These are phyloP conservation scores for Xylaria sp. DNA, from an alignment of 2,329 filamentous ascomycete species.

Conservation along the genomic window DNA sequence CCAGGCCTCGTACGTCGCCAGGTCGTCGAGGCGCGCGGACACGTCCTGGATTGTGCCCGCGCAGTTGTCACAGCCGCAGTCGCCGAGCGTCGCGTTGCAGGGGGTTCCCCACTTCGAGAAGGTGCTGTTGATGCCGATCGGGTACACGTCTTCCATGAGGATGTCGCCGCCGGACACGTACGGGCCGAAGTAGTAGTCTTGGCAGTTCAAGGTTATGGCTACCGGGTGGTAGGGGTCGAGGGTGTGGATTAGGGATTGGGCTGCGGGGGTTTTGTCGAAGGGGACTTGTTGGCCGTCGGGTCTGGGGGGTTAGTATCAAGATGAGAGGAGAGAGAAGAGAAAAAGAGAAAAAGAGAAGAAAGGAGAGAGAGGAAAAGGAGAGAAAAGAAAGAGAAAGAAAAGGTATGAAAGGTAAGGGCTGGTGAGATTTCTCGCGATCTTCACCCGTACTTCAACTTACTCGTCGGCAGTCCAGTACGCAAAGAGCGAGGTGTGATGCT, in stretches of 20 bases:
- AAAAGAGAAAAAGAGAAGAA: neutral
- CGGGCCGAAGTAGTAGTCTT: conserved; percentile 67
- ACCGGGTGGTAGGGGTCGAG: conserved; percentile 72
- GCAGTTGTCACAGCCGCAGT: conserved; percentile 73
- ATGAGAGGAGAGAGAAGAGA: neutral
- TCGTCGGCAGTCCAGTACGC: conserved; percentile 61
- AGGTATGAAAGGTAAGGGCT: neutral
- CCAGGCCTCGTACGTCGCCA: conserved; percentile 54
- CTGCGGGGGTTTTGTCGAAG: conserved; percentile 57
- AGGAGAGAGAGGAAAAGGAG: neutral
- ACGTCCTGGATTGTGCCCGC: conserved; percentile 65
- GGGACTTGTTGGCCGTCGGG: conserved; percentile 68
- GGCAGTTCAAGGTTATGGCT: conserved; percentile 69
- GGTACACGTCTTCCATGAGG: conserved; percentile 70
- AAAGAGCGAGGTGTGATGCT: conserved; percentile 55
- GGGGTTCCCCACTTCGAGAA: conserved; percentile 66
- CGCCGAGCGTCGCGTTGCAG: conserved; percentile 69
- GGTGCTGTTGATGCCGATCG: conserved; percentile 66
- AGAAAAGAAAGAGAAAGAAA: neutral
- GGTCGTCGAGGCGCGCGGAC: conserved; percentile 53
- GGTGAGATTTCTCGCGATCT: neutral
- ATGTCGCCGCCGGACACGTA: conserved; percentile 68
- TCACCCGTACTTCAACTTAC: conserved; percentile 43
- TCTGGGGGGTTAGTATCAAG: conserved; percentile 41
- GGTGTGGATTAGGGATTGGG: conserved; percentile 53